phyloP scores from a whole-genome alignment of 2,329 filamentous ascomycete species.

The Penicillium frequentans region DNA sequence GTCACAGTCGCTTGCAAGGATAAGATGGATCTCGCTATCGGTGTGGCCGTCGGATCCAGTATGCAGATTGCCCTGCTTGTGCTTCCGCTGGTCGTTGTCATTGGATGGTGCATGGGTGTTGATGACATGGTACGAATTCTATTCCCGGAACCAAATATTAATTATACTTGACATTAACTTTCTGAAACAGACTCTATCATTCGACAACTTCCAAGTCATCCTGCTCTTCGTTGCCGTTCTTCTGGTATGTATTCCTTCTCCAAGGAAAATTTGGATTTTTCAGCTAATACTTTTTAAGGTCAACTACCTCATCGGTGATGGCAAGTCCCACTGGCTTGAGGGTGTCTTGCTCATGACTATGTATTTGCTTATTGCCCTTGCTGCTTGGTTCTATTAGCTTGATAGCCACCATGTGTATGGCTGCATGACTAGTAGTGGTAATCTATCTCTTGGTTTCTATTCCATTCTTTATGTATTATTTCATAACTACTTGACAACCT shows the following conservation, averaged over 20 bases:
- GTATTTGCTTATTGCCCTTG: constrained; percentile 63
- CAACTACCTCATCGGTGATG: constrained; percentile 64
- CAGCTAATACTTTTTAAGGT: constrained; percentile 40
- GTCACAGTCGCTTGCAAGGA: constrained; percentile 63
- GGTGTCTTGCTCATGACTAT: constrained; percentile 60
- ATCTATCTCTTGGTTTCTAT: not conserved
- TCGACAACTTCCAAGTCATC: constrained; percentile 84
- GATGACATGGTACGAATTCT: constrained; percentile 53
- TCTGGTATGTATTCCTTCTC: constrained; percentile 31
- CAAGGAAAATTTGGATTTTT: not conserved
- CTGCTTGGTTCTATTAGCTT: constrained; percentile 50
- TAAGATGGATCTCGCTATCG: constrained; percentile 68
- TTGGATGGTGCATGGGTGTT: constrained; percentile 62
- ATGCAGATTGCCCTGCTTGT: constrained; percentile 67
- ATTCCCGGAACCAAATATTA: fast-evolving
- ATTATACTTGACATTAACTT: constrained; percentile 4
- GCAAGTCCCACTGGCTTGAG: constrained; percentile 61
- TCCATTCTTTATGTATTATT: not conserved
- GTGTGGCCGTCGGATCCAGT: constrained; percentile 64
- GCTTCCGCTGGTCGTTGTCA: constrained; percentile 59
- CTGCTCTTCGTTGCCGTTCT: constrained; percentile 58
- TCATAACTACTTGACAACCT: not conserved
- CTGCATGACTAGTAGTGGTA: not conserved
- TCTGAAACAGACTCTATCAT: constrained; percentile 62
- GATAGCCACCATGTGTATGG: not conserved